Evolutionary conservation across 2,329 filamentous ascomycete genomes (phyloP).

Genomic region (Didymosphaeria variabile): DNA sequence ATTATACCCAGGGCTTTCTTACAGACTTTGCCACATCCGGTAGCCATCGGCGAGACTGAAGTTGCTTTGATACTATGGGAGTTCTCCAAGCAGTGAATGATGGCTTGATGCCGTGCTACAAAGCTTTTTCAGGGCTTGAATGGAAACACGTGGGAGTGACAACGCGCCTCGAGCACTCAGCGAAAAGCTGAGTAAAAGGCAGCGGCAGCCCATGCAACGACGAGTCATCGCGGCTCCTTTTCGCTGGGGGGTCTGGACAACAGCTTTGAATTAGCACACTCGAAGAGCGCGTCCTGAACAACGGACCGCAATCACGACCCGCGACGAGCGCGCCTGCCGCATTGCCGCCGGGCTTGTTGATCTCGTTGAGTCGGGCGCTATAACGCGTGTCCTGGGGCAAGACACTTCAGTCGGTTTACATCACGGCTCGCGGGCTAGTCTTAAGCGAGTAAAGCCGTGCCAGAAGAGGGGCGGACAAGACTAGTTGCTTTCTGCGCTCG

Average conservation of each 20-base stretch:
- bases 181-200: too few relatives aligned
- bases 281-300: not conserved
- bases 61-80: not conserved
- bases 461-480: conserved; percentile 35
- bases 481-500: conserved; percentile 35
- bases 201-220: not conserved
- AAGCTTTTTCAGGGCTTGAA: not conserved
- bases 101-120: not conserved
- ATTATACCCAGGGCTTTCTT: conserved; percentile 2
- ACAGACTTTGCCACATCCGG: not conserved
- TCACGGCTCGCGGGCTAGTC: conserved; percentile 14
- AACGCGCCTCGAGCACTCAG: not conserved
- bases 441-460: conserved; percentile 21
- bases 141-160: conserved; percentile 5
- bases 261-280: not conserved
- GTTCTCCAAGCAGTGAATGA: not conserved
- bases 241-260: not conserved
- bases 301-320: not conserved
- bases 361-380: not conserved
- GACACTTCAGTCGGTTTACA: conserved; percentile 19
- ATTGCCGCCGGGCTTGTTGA: not conserved
- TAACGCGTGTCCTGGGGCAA: conserved; percentile 2
- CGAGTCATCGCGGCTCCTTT: not conserved
- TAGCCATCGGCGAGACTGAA: not conserved
- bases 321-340: not conserved